phyloP scores from a whole-genome alignment of 192 early-diverging fungal genomes.

The Phlyctochytrium planicorne region DNA sequence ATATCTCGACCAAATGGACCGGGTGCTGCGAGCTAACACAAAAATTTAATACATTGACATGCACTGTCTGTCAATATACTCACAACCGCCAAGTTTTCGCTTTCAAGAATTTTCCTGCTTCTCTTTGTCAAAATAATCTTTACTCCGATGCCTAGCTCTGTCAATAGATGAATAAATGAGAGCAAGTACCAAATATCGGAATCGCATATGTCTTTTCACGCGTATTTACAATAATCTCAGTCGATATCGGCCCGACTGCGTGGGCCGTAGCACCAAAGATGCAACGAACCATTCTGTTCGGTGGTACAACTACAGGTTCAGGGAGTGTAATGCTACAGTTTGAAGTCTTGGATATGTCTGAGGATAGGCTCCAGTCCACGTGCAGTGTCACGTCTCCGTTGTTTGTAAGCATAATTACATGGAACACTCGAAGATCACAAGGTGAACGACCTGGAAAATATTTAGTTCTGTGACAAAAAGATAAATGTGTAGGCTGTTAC shows the following conservation, averaged over 20 bases:
- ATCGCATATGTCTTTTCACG: slow-evolving; percentile 44
- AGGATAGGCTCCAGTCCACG: slow-evolving; percentile 32
- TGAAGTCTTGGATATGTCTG: slow-evolving; percentile 5
- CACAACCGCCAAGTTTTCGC: slow-evolving; percentile 38
- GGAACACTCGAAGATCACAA: slow-evolving; percentile 43
- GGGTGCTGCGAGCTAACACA: too few species aligned
- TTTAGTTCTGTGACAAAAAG: slow-evolving; percentile 1
- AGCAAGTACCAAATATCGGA: slow-evolving; percentile 17
- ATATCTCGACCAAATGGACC: slow-evolving; percentile 39
- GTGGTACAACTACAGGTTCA: slow-evolving; percentile 34
- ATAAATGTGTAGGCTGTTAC: slow-evolving; percentile 26
- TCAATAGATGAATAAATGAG: not conserved
- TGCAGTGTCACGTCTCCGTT: slow-evolving; percentile 51
- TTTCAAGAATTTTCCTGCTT: slow-evolving; percentile 38
- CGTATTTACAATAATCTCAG: slow-evolving; percentile 38
- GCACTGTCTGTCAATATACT: not conserved
- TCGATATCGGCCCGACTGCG: slow-evolving; percentile 35
- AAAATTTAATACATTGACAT: slow-evolving; percentile 6
- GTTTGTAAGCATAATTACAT: slow-evolving; percentile 45
- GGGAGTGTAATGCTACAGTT: slow-evolving; percentile 39
- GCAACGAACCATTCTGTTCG: slow-evolving; percentile 31
- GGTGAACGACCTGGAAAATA: slow-evolving; percentile 44
- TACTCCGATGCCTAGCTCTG: slow-evolving; percentile 39
- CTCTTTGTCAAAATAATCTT: slow-evolving; percentile 44
- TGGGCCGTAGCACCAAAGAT: slow-evolving; percentile 40